Evolutionary conservation across 1,284 basidiomycete genomes (phyloP).

Genomic region (Xanthoconium separans): DNA sequence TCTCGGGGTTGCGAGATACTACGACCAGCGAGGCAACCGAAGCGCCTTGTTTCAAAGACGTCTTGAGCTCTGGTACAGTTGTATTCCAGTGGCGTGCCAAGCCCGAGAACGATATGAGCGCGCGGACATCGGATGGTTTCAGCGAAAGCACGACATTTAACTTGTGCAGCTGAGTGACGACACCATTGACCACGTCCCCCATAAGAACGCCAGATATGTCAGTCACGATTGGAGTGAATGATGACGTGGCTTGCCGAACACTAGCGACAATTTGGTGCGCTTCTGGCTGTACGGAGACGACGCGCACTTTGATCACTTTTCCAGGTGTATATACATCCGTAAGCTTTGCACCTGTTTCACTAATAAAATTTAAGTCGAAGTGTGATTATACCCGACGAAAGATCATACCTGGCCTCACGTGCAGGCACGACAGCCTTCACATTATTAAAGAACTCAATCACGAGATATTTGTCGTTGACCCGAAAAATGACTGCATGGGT

Average conservation of each 20-base stretch:
- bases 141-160: conserved; percentile 79
- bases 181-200: conserved; percentile 72
- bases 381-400: neutral
- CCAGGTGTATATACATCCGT: conserved; percentile 75
- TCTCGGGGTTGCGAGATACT: conserved; percentile 87
- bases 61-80: conserved; percentile 69
- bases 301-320: conserved; percentile 84
- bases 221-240: conserved; percentile 45
- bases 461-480: conserved; percentile 72
- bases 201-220: conserved; percentile 77
- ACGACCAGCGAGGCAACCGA: conserved; percentile 79
- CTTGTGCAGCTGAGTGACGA: conserved; percentile 77
- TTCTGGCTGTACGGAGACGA: conserved; percentile 71
- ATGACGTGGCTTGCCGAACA: conserved; percentile 77
- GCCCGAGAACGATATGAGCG: conserved; percentile 83
- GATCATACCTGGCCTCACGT: conserved; percentile 76
- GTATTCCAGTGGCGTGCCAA: conserved; percentile 80
- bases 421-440: conserved; percentile 82
- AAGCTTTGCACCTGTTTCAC: conserved; percentile 48
- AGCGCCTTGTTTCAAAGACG: conserved; percentile 69
- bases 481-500: conserved; percentile 86
- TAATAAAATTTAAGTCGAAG: conserved; percentile 5
- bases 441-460: conserved; percentile 91
- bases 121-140: conserved; percentile 70
- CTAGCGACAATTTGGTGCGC: conserved; percentile 77